Evolutionary conservation across 108 stramenopile species (phyloP).

Genomic region (Skeletonema tropicum): DNA sequence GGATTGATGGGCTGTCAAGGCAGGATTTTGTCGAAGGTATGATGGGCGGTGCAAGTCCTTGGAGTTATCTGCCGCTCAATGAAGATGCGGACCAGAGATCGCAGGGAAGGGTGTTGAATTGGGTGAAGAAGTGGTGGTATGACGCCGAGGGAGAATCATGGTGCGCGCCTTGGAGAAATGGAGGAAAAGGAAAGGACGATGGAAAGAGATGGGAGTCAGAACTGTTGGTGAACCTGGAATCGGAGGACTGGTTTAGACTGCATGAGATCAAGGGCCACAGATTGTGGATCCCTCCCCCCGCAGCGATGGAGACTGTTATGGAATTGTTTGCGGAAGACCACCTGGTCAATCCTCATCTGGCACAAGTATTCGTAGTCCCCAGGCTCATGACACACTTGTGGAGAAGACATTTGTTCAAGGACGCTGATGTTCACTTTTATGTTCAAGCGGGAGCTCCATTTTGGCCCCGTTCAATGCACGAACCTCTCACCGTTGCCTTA

Average conservation of each 20-base stretch:
- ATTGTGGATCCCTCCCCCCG: constrained; percentile 16
- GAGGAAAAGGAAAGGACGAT: background rate
- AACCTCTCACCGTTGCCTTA: constrained; percentile 43
- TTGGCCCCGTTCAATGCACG: background rate
- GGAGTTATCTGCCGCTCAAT: constrained; percentile 11
- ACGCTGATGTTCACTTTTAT: constrained; percentile 20
- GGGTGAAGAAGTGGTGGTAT: constrained; percentile 15
- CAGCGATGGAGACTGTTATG: constrained; percentile 15
- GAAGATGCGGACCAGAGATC: constrained; percentile 7
- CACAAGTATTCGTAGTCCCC: constrained; percentile 52
- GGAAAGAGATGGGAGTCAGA: background rate
- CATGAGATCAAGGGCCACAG: background rate
- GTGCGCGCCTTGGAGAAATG: constrained; percentile 7
- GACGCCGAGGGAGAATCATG: background rate
- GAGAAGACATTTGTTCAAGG: constrained; percentile 28
- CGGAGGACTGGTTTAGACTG: constrained; percentile 16
- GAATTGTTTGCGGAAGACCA: constrained; percentile 13
- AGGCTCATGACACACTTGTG: constrained; percentile 48
- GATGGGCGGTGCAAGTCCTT: constrained; percentile 34
- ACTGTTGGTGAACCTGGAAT: background rate
- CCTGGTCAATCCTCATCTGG: background rate
- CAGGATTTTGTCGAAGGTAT: constrained; percentile 44
- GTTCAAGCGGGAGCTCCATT: constrained; percentile 15
- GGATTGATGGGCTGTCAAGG: constrained; percentile 48
- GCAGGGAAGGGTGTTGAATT: background rate